Evolutionary conservation across 2,329 filamentous ascomycete genomes (phyloP), one percentile per base, ranked within the genome.

Genomic region (Biscogniauxia mediterranea): DNA sequence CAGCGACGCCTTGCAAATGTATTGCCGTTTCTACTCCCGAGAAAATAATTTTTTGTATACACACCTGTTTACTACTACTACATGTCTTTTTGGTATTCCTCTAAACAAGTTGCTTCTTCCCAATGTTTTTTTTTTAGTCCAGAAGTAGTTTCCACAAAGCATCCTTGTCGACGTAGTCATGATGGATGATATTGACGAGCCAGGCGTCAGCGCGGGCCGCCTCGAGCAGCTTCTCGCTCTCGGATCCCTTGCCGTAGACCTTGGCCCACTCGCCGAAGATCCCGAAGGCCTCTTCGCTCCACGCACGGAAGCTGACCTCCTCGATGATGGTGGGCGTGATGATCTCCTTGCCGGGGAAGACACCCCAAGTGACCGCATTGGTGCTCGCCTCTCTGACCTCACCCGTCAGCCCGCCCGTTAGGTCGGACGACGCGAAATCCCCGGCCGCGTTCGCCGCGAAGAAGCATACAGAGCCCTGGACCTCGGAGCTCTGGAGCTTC

Each of bases 281-380:
- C 32, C 89, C 90, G 79, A 95, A 99, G 0, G 95, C 94, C 81
- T 99, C 95, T 73, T 98, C 95, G 60, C 88, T 85, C 95, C 95
- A 99, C 7, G 93, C 92, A 64, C 88, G 84, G 82, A 98, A 98
- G 74, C 91, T 95, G 56, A 97, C 92, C 68, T 93, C 91, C 75
- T 98, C 94, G 70, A 98, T 96, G 72, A 98, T 98, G 1, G 94
- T 98, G 2, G 94, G 94, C 21, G 93, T 96, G 61, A 96, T 86
- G 72, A 98, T 98, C 76, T 98, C 94, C 78, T 97, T 97, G 51
- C 92, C 92, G 0, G 91, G 90, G 77, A 98, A 98, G 0, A 93
- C 92, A 56, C 94, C 94, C 94, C 94, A 98, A 0, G 95, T 99
- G 1, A 99, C 95, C 0, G 94, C 93, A 72, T 98, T 97, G 28